Evolutionary conservation across 805 yeast genomes (phyloP), one percentile per base, ranked within the genome.

Genomic region (Metschnikowia dekortorum): DNA sequence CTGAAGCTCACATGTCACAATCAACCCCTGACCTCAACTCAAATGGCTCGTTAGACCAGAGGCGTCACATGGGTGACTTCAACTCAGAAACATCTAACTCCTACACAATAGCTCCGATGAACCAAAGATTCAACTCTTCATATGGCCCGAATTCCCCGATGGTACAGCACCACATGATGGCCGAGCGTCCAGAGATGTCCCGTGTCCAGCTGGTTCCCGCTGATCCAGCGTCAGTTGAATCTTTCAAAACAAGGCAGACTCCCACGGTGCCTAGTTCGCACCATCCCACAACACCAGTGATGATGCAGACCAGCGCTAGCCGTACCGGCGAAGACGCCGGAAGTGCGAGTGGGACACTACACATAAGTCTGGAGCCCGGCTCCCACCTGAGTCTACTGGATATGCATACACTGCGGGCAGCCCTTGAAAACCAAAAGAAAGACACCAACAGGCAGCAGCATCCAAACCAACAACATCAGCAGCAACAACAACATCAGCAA

Each of bases 211-310:
- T 44, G 47, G 30, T 44, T 26, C 47, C 47, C 2, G n/a, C 42
- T 16, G 35, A 14, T 6, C 28, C 11, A 8, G 6, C 22, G 8
- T 14, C 36, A 30, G 16, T 9, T 7, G 41, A 30, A 10, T 3
- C 41, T 8, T 30, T 13, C 31, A 44, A 44, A 14, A 11, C 35
- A 18, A 16, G 37, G 16, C n/a, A 29, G 26, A 14, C 22, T 6
- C 35, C 41, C 34, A 37, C 47, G 10, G 30, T 28, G 35, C 53
- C 53, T 9, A 46, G 43, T 29, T 28, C 55, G 3, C 49, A 53
- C 22, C 54, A 48, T 22, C 49, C 46, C 28, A 53, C 41, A 16
- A 48, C 56, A 26, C 54, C 54, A 4, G 50, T 50, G 9, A 38
- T 38, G 51, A 8, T 9, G 3, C 39, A 26, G 16, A 37, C 28